phyloP scores from a whole-genome alignment of 2,329 filamentous ascomycete genomes.

The Cyphellophora europaea region DNA sequence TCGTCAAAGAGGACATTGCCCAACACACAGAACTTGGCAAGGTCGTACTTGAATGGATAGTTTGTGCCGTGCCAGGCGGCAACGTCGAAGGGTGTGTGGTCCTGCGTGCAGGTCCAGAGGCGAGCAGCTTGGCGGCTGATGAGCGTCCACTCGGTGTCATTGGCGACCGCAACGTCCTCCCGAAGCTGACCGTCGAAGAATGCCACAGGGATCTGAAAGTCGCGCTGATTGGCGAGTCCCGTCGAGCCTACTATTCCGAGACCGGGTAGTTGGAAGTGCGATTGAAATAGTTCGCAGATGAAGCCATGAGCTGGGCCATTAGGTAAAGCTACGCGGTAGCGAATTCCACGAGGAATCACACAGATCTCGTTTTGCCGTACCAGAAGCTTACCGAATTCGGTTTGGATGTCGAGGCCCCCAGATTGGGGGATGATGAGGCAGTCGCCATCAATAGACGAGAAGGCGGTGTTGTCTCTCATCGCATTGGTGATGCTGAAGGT shows the following conservation, averaged over 20 bases:
- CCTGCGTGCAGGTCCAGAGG: constrained; percentile 52
- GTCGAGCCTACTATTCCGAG: constrained; percentile 59
- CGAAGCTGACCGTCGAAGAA: constrained; percentile 42
- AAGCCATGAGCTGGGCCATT: constrained; percentile 55
- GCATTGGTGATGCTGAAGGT: constrained; percentile 47
- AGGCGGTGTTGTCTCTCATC: constrained; percentile 44
- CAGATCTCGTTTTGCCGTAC: constrained; percentile 60
- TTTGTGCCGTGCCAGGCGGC: constrained; percentile 66
- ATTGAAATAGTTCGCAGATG: constrained; percentile 57
- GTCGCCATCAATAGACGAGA: constrained; percentile 57
- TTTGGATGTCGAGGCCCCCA: constrained; percentile 57
- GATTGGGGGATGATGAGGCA: constrained; percentile 57
- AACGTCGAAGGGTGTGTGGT: constrained; percentile 61
- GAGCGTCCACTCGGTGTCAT: constrained; percentile 40
- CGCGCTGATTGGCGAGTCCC: constrained; percentile 54
- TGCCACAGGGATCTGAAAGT: constrained; percentile 56
- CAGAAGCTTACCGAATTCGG: constrained; percentile 55
- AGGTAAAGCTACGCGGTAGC: constrained; percentile 48
- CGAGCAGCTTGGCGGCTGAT: constrained; percentile 54
- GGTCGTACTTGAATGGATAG: constrained; percentile 32
- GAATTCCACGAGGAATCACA: constrained; percentile 57
- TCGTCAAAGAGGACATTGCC: constrained; percentile 31
- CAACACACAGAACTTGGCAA: constrained; percentile 31
- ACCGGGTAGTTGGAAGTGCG: constrained; percentile 57
- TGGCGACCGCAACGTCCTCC: constrained; percentile 3